Evolutionary conservation across 31 red algal species (phyloP).

Genomic region (Pterothamnion heteromorphum): DNA sequence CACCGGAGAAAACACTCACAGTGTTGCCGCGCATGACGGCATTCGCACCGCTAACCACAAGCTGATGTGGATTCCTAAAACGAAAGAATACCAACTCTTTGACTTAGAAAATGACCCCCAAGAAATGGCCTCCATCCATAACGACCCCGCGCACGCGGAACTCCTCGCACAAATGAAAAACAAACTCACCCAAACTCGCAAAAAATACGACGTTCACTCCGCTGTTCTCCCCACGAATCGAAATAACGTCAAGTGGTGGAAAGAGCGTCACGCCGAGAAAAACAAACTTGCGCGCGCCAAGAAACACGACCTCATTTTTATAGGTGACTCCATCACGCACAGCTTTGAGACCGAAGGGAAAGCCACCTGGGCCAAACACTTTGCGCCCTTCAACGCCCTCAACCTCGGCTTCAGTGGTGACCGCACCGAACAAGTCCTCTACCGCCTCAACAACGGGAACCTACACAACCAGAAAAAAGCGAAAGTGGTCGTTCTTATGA

Average conservation of each 20-base stretch:
- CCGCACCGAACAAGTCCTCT: neutral
- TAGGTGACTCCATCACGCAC: neutral
- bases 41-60: neutral
- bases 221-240: neutral
- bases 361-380: neutral
- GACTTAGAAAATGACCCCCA: neutral
- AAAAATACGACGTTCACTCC: neutral
- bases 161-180: neutral
- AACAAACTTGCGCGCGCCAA: neutral
- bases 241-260: neutral
- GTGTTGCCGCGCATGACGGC: neutral
- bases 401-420: neutral
- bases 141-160: neutral
- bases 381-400: neutral
- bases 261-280: neutral
- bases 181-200: neutral
- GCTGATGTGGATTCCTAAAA: neutral
- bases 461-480: neutral
- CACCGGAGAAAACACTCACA: neutral
- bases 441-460: neutral
- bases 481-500: neutral
- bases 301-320: neutral
- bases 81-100: neutral
- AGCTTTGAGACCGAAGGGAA: neutral
- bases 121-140: neutral